Conservation (phyloP, 2,329 filamentous ascomycete genomes). For the Diaporthe citrichinensis region DNA sequence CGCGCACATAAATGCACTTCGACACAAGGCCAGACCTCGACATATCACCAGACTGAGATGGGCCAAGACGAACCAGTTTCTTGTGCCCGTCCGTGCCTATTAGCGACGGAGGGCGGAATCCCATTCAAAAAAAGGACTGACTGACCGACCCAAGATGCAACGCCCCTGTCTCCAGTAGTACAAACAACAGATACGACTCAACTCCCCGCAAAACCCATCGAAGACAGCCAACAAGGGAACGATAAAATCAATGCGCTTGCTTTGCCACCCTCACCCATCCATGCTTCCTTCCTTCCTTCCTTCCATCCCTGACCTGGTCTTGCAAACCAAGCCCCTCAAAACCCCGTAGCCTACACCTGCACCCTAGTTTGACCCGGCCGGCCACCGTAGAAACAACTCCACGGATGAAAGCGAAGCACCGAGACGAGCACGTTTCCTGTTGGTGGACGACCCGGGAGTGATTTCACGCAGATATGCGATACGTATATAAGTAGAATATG, state of each 20-base stretch:
- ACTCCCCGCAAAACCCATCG: conserved; percentile 29
- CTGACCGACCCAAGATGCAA: conserved; percentile 23
- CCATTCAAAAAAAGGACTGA: conserved; percentile 9
- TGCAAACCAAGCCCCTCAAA: background rate
- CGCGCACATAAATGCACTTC: background rate
- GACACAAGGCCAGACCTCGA: background rate
- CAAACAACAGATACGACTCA: conserved; percentile 9
- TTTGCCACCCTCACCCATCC: background rate
- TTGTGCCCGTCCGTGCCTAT: conserved; percentile 9
- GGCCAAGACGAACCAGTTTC: background rate
- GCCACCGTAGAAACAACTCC: background rate
- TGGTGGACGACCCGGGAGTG: background rate
- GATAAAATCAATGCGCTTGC: conserved; percentile 38
- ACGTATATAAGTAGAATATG: conserved; percentile 17
- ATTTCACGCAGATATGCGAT: background rate
- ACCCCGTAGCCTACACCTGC: no score
- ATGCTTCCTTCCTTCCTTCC: conserved; percentile 1
- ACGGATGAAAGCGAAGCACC: background rate
- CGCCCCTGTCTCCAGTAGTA: conserved; percentile 15
- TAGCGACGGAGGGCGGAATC: background rate
- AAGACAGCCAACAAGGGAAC: background rate
- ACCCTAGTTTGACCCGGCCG: background rate
- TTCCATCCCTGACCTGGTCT: background rate
- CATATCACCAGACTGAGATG: background rate
- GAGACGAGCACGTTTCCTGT: background rate